Evolutionary conservation across 345 rosid species (phyloP).

Genomic region (Noccaea bulbosa): DNA sequence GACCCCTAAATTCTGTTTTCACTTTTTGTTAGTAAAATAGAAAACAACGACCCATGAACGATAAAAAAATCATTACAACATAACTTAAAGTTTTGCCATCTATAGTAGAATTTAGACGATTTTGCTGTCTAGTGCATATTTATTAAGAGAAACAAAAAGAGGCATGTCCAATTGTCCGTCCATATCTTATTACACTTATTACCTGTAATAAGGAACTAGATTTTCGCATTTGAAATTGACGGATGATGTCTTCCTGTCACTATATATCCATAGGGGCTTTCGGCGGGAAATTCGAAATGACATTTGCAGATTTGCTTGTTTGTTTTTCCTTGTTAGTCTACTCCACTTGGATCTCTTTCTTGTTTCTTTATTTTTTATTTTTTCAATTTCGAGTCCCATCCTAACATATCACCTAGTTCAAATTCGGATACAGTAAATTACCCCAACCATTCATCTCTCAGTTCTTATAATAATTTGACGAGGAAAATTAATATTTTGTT

Average conservation of each 20-base stretch:
- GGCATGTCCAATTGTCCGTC: too few species aligned
- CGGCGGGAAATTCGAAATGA: slow-evolving; percentile 50
- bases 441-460: slow-evolving; percentile 37
- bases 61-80: too few species aligned
- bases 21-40: too few species aligned
- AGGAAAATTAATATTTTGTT: neutral
- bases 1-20: too few species aligned
- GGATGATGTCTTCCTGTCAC: slow-evolving; percentile 39
- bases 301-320: slow-evolving; percentile 36
- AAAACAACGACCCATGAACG: too few species aligned
- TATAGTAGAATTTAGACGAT: too few species aligned
- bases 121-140: too few species aligned
- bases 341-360: neutral
- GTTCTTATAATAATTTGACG: neutral
- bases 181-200: neutral
- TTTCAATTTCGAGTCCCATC: neutral
- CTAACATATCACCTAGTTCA: slow-evolving; percentile 16
- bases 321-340: slow-evolving; percentile 2
- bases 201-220: neutral
- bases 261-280: slow-evolving; percentile 10
- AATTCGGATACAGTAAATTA: slow-evolving; percentile 26
- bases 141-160: too few species aligned
- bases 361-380: neutral
- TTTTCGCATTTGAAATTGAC: slow-evolving; percentile 34
- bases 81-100: too few species aligned